Percentiles rank a stretch among this genome's conserved stretches.
These are phyloP conservation scores for Aspergillus cavernicola DNA, from an alignment of 495 filamentous ascomycete genomes.

Conservation along the genomic window DNA sequence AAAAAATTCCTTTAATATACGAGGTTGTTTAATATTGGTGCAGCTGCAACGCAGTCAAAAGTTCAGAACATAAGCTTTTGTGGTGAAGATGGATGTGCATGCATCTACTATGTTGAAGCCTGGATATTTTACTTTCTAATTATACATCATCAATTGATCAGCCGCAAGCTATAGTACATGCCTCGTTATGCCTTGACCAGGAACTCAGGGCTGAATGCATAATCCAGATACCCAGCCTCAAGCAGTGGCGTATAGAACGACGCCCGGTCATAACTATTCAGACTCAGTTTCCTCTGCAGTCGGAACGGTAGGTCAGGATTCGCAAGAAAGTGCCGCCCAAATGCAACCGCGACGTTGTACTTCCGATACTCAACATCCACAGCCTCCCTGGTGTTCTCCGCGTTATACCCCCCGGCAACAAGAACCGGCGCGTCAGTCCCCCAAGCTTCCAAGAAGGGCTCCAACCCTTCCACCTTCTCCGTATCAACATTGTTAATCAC, in stretches of 20 bases:
- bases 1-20: too few species aligned
- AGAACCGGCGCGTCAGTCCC: constrained; percentile 48
- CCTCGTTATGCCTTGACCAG: background rate
- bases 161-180: background rate
- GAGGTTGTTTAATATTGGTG: too few species aligned
- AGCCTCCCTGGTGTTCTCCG: constrained; percentile 31
- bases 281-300: constrained; percentile 48
- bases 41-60: too few species aligned
- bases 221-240: constrained; percentile 56
- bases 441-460: constrained; percentile 38
- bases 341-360: constrained; percentile 49
- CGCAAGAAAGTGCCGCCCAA: constrained; percentile 63
- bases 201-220: constrained; percentile 26
- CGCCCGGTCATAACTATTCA: constrained; percentile 49
- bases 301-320: constrained; percentile 65
- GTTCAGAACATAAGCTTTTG: too few species aligned
- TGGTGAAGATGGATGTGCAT: too few species aligned
- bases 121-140: too few species aligned
- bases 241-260: constrained; percentile 52
- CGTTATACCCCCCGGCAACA: constrained; percentile 53
- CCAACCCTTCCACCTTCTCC: constrained; percentile 43
- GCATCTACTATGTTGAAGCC: too few species aligned
- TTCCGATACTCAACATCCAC: constrained; percentile 48
- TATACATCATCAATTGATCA: too few species aligned
- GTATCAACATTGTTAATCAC: constrained; percentile 17